Percentiles rank a stretch among this genome's conserved stretches.
These are phyloP conservation scores for Myriangium duriaei DNA, from an alignment of 2,329 filamentous ascomycete species.

Conservation along the genomic window DNA sequence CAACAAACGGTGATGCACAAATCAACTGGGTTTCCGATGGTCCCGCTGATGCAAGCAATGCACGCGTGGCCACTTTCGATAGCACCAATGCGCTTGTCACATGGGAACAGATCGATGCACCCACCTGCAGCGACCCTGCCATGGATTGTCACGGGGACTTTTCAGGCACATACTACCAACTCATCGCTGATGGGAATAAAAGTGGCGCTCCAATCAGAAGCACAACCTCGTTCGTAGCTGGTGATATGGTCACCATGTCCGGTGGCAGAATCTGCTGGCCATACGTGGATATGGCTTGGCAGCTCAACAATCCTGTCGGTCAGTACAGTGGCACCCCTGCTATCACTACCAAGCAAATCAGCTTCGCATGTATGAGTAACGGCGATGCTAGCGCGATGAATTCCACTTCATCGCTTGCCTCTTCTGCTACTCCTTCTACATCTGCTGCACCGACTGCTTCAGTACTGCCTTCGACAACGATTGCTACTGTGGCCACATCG, in stretches of 20 bases:
- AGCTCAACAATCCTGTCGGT: constrained; percentile 24
- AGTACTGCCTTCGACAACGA: too few species aligned
- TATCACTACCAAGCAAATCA: constrained; percentile 31
- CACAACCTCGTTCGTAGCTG: constrained; percentile 45
- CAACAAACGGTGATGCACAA: constrained; percentile 43
- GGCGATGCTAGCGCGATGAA: constrained; percentile 8
- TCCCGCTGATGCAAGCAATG: constrained; percentile 44
- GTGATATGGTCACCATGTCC: constrained; percentile 49
- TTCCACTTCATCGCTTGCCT: too few species aligned
- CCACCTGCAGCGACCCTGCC: constrained; percentile 43
- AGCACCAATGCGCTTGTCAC: constrained; percentile 41
- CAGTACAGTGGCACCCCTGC: constrained; percentile 16
- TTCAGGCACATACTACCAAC: constrained; percentile 47
- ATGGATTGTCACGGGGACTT: constrained; percentile 50
- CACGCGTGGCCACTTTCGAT: constrained; percentile 45
- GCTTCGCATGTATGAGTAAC: constrained; percentile 39
- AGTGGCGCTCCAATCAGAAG: constrained; percentile 40
- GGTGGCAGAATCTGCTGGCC: constrained; percentile 50
- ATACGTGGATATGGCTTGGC: constrained; percentile 46
- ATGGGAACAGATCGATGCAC: constrained; percentile 49
- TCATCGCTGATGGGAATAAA: constrained; percentile 41
- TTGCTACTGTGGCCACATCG: too few species aligned
- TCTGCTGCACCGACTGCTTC: too few species aligned
- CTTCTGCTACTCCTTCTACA: too few species aligned
- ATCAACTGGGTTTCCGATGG: constrained; percentile 47